Evolutionary conservation across 495 filamentous ascomycete species (phyloP).

Genomic region (Jackrogersella minutella): DNA sequence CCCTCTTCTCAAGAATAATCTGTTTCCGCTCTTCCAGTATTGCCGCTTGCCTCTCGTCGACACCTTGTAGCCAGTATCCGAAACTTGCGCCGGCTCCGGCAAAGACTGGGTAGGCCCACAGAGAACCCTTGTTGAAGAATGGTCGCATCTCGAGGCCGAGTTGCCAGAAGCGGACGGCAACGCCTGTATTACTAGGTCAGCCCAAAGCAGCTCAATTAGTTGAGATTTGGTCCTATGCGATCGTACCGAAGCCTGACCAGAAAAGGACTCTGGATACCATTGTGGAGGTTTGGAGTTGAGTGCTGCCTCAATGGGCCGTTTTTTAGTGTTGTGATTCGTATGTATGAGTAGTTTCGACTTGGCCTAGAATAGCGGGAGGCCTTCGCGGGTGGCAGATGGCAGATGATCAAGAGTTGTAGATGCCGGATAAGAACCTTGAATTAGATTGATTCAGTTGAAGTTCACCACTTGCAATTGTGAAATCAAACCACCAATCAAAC

Average conservation of each 20-base stretch:
- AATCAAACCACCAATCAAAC: conserved; percentile 33
- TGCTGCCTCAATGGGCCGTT: conserved; percentile 23
- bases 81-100: conserved; percentile 85
- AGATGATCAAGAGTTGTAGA: conserved; percentile 1
- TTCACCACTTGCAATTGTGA: conserved; percentile 19
- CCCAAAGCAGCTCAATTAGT: conserved; percentile 7
- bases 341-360: conserved; percentile 3
- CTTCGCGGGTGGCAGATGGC: neutral
- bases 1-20: conserved; percentile 85
- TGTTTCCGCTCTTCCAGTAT: conserved; percentile 79
- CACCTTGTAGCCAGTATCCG: conserved; percentile 93
- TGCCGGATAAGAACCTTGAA: too few species aligned
- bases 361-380: neutral
- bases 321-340: conserved; percentile 13
- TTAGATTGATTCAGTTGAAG: conserved; percentile 23
- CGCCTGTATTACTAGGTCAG: conserved; percentile 62
- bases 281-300: conserved; percentile 36
- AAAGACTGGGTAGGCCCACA: conserved; percentile 94
- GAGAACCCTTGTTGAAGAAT: conserved; percentile 75
- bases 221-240: conserved; percentile 21
- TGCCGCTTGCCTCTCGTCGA: conserved; percentile 78
- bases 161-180: conserved; percentile 92
- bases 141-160: conserved; percentile 98
- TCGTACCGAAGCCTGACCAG: conserved; percentile 95
- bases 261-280: conserved; percentile 83